Evolutionary conservation across 768 basidiomycete genomes (phyloP), one percentile per base, ranked within the genome.

Genomic region (Leccinum obscurum): DNA sequence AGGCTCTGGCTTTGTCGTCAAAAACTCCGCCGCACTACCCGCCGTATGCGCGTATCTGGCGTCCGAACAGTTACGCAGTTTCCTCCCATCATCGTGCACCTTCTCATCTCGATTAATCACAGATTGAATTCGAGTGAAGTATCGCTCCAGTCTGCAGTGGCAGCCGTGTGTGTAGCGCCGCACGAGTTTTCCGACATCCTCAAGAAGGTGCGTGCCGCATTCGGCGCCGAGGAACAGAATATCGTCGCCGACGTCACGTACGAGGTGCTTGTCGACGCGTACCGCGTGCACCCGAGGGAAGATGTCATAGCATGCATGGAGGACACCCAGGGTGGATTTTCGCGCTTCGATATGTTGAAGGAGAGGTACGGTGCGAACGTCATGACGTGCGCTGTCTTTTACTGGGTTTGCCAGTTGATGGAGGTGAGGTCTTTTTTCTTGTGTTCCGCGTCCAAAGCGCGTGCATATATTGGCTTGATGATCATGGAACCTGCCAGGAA

Each of bases 351-450:
- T 2, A 24, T 67, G 28, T 24, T 74, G 10, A 69, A 55, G 54
- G 56, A 65, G 11, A 62, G 49, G 30, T 57, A 74, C 24, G 64
- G 70, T n/a, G 44, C 50, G 0, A 54, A 57, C 37, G 59, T 68
- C 14, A 68, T 78, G 24, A 73, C 66, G 49, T 78, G 75, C 49
- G 77, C 76, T 3, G 65, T 83, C 2, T 84, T 81, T 65, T 78
- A 74, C 55, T 85, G 82, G 83, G 73, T 78, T 2, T 80, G 72
- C 51, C 75, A 75, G 41, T 53, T 75, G 37, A 67, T 77, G 28
- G 76, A 77, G 66, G 82, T 82, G 41, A 44, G 56, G 0, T 50
- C 8, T 2, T 41, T 41, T 41, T 9, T 10, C n/a, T 32, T 15
- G 7, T 0, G 35, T 39, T 20, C 20, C 3, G 6, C 17, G 4